Evolutionary conservation across 2,329 filamentous ascomycete species (phyloP), one percentile per base, ranked within the genome.

Genomic region (Simplicillium aogashimaense): DNA sequence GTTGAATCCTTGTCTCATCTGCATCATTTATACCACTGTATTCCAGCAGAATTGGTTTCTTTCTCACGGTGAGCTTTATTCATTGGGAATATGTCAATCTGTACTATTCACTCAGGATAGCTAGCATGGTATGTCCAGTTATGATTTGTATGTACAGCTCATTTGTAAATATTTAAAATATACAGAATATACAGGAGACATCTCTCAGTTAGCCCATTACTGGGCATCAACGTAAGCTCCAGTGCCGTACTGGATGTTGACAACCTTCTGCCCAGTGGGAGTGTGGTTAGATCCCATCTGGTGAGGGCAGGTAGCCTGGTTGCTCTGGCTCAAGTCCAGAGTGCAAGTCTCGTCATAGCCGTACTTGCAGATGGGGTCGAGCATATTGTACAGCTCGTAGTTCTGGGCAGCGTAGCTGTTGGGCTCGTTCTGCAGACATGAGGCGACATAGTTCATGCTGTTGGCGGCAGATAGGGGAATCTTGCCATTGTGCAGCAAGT

Each of bases 381-480:
- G 56, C 37, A 76, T 69, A 59, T 78, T 76, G 59, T 65, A 67
- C 14, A 76, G 61, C 37, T 62, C 55, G 55, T 72, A 58, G 59
- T 77, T 74, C 48, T 67, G 56, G 43, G 61, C 71, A 35, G 74
- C 66, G 65, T 67, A 76, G 58, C 61, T 72, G 50, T 60, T 55
- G 29, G 58, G 51, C 46, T 66, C 48, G 12, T 52, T 32, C 30
- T 32, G 54, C 11, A 74, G 57, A 53, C 73, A 76, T 44, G 58
- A 60, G 38, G 64, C 53, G 7, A 75, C 51, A 46, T 64, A 75
- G 58, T 72, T 69, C 63, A 78, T 76, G 59, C 67, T 70, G 65
- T 76, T 76, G 50, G 70, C 53, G 3, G 72, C 74, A 38, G 64
- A 65, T 36, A 79, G 65, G 7, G 74, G 68, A 30, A 79, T 60